Base-by-base conservation (phyloP, 345 rosid genomes). In the Murraya paniculata region DNA sequence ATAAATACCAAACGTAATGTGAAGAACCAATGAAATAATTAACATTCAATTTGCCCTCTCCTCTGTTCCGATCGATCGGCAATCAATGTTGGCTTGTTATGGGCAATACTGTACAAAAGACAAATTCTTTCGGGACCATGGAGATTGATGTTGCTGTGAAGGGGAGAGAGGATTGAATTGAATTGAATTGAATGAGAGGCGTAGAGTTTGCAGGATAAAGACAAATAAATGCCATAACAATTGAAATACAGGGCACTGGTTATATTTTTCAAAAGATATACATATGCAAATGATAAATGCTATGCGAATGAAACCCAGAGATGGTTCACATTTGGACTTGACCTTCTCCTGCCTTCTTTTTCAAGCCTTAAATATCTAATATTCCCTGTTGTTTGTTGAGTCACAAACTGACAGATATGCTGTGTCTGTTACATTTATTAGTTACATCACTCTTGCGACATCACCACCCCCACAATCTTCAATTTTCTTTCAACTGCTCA, bases 351-450 rank as follows among this genome's bases (percentile, higher is more conserved):
- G 64, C 27, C 80, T 68, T 50, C 71, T 67, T 69, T 71, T 22
- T 68, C 33, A 70, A 69, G 75, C 77, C 84, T 65, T 75, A 72
- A 73, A 57, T 78, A 25, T 74, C 79, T 57, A 38, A 24, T 77
- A 80, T 58, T 72, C 48, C 71, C 56, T 65, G 72, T 38, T 64
- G 64, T 45, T 45, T 3, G 10, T 74, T 79, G 68, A 38, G 72
- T 68, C 82, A 81, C 78, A 64, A 78, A 72, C 85, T 77, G 83
- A 80, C 86, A 84, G 84, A 68, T 82, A 73, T 78, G 77, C 75
- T 69, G 64, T 68, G 82, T 80, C 82, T 73, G 33, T 76, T 53
- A 25, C 68, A 83, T 83, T 83, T 71, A 84, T 60, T 69, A 45
- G 50, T 4, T 13, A 13, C 14, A 41, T 2, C 48, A 18, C 66